Base-by-base conservation (phyloP, 164 flowering plant genomes). In the Berberis vulgaris region DNA sequence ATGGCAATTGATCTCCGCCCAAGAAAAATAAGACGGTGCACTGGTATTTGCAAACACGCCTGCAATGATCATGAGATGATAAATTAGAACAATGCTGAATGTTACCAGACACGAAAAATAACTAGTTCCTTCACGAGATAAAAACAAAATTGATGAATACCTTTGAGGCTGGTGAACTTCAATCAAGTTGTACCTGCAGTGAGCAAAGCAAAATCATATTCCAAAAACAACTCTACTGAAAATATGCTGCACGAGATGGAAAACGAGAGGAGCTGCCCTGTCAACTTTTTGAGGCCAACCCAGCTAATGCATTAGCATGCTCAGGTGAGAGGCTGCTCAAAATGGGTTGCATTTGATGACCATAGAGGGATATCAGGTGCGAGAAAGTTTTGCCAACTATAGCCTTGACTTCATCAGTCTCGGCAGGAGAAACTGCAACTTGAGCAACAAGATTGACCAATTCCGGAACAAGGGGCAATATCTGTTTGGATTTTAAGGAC, bases 271-370 rank as follows among this genome's bases (percentile, higher is more conserved):
- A 6, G 43, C 43, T 41, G 45, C 60, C 45, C 11, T 59, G 44
- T 66, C 80, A 88, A 68, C 79, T 79, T 68, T 77, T 80, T 6
- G 85, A 79, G 44, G 80, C 86, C 75, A 81, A 80, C 45, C 88
- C 77, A 60, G 96, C 89, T 46, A 91, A 71, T 26, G 95, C 95
- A 76, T 84, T 86, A 42, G 98, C 97, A 74, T 86, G 93, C 41
- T 77, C 75, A n/a, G 98, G 89, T 11, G 95, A 68, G 54, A 91
- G 91, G 69, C 66, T 81, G 79, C 84, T 81, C 77, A 94, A 66
- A 54, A 94, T 74, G 10, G 96, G 89, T 55, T 91, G 92, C 83
- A 91, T 84, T 69, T 88, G 96, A 41, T 88, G 86, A 39, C 98
- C 98, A 67, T 86, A 94, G 45, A 87, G 74, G 3, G 96, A 86